Evolutionary conservation across 164 flowering plant genomes (phyloP).

Genomic region (grape (Vitis vinifera)): ASM3070453v1 NC_081822.1:3401001-3401500

Average conservation of each 20-base stretch:
- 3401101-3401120: slow-evolving; percentile 73
- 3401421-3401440: neutral
- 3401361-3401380: neutral
- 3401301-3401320: neutral
- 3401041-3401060: slow-evolving; percentile 75
- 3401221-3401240: no score
- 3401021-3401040: slow-evolving; percentile 82
- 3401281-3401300: no score
- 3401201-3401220: no score
- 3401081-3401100: slow-evolving; percentile 67
- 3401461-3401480: slow-evolving; percentile 87
- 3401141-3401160: slow-evolving; percentile 36
- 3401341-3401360: slow-evolving; percentile 6
- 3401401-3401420: neutral
- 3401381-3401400: neutral
- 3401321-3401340: neutral
- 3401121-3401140: slow-evolving; percentile 86
- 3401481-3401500: slow-evolving; percentile 81
- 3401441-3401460: slow-evolving; percentile 30
- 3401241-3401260: no score
- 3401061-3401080: slow-evolving; percentile 64
- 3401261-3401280: no score
- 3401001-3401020: slow-evolving; percentile 67
- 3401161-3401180: neutral
- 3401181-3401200: neutral